Base-by-base conservation (phyloP, 306 rosid genomes). In the Trifolium repens region DNA sequence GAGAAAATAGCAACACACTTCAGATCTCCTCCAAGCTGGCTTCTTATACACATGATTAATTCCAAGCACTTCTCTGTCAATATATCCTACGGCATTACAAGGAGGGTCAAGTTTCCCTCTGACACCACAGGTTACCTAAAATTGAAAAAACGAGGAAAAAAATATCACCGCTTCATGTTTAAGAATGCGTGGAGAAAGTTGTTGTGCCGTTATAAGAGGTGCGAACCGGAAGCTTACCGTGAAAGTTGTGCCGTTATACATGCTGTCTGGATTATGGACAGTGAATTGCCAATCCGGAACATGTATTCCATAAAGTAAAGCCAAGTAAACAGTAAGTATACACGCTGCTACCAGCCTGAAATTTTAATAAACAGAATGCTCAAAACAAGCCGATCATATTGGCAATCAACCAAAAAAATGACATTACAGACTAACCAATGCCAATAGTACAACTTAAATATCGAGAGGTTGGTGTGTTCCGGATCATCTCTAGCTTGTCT, bases 11-110 rank as follows among this genome's bases (percentile, higher is more conserved):
- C 61, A 73, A 83, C 92, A 78, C 59, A 90, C 98, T 80, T 85
- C 70, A 66, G 93, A 79, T 89, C 96, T 90, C 80, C 82, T 90
- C 98, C 97, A 94, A 64, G 94, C 97, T 77, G 98, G 98, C 77
- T 57, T 85, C 37, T 55, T 85, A 80, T 94, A 94, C 96, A 94
- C 80, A 81, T 94, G 98, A 58, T 82, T 83, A 59, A 89, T 85
- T 87, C 98, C 97, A 44, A 94, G 88, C 59, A 94, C 79, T 75
- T 71, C 68, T 84, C 98, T 78, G 84, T 94, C 98, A 13, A 91
- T 77, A 77, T 94, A 87, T 79, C 96, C 98, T 52, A 91, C 96
- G 46, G 91, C 96, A 77, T 94, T 94, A 80, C 98, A 94, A 19
- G 98, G 97, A 64, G 96, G 96, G 72, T 94, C 90, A 79, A 94